Evolutionary conservation across 2,329 filamentous ascomycete genomes (phyloP), one percentile per base, ranked within the genome.

Genomic region (Epicoccum sorghinum): DNA sequence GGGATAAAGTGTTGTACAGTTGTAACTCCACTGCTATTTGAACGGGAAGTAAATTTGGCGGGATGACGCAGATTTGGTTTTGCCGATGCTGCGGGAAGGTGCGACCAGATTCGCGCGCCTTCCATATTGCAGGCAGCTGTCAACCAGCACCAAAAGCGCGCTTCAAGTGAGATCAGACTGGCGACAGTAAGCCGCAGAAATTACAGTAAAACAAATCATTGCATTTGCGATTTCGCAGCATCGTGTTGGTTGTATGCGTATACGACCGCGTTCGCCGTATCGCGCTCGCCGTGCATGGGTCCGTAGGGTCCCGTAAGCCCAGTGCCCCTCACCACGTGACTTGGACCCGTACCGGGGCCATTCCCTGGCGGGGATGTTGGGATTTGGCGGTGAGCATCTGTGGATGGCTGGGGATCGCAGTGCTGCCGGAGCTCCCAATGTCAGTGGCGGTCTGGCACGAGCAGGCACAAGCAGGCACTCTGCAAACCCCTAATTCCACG

Each of bases 251-350:
- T 24, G 27, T 39, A 32, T 29, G 6, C 24, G 27, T 39, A 32
- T 29, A 7, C 27, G 27, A 29, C 6, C 30, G 30, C 18, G 12
- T 7, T 32, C 36, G 25, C 36, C 52, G 35, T 37, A 41, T 55
- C 38, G 39, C 42, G 55, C 23, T 51, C 50, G 38, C 47, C 7
- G 13, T 47, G 46, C 50, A 25, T 46, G 46, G 52, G 32, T 55
- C 46, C 52, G 46, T 41, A 46, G 41, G 18, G 36, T 43, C 52
- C 44, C 40, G 24, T 46, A 24, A 33, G 7, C 29, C 29, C 29
- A 45, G 35, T 71, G 62, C 69, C 70, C 70, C 70, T 71, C 70
- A 65, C 47, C 70, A 73, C 70, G 70, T 73, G 59, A 61, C 50
- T 4, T 43, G 9, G 44, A 27, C 58, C 52, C 42, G 43, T 44